Conservation (phyloP, 2,329 filamentous ascomycete species). For the Penicillium sp. region DNA sequence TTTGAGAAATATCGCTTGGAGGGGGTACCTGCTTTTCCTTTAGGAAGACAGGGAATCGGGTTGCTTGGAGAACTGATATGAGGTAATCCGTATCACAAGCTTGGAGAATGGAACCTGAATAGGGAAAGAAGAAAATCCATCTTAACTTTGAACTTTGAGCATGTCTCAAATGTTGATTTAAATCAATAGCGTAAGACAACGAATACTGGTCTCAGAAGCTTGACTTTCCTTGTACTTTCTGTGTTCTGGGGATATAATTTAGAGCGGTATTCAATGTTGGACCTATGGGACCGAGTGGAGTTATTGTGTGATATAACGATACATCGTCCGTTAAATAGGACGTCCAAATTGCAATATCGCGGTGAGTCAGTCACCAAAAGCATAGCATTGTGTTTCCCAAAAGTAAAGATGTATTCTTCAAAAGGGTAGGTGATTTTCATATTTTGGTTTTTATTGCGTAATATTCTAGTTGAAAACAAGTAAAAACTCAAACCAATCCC, state of each 20-base stretch:
- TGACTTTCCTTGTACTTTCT: background rate
- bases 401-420: background rate
- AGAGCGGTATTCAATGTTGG: background rate
- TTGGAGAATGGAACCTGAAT: background rate
- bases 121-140: background rate
- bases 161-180: background rate
- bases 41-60: background rate
- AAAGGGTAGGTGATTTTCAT: background rate
- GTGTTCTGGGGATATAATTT: background rate
- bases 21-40: slow-evolving; percentile 15
- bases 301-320: slow-evolving; percentile 3
- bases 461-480: background rate
- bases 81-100: slow-evolving; percentile 10
- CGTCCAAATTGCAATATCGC: slow-evolving; percentile 15
- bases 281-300: slow-evolving; percentile 12
- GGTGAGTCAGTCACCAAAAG: background rate
- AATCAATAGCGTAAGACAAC: background rate
- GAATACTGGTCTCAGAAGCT: background rate
- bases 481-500: background rate
- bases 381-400: background rate
- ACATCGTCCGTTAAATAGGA: slow-evolving; percentile 7
- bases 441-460: background rate
- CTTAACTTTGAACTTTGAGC: background rate
- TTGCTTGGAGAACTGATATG: slow-evolving; percentile 5
- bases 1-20: background rate